Evolutionary conservation across 768 basidiomycete species (phyloP).

Genomic region (Suillus decipiens): DNA sequence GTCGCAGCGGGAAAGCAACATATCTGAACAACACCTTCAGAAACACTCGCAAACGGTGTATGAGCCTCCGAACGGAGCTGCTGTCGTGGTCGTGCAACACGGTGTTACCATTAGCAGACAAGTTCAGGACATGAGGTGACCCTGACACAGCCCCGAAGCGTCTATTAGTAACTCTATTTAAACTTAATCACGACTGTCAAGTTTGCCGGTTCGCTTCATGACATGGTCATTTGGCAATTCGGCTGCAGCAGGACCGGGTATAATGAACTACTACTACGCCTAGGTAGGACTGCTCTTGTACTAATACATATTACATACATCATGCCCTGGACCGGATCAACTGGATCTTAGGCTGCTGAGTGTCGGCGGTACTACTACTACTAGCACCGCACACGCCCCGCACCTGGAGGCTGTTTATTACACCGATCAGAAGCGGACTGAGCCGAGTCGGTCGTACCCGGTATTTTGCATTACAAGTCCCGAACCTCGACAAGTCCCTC

Average conservation of each 20-base stretch:
- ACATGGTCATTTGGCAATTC: neutral
- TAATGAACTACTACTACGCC: neutral
- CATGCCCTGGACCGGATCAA: neutral
- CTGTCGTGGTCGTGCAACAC: neutral
- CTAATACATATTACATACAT: neutral
- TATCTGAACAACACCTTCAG: neutral
- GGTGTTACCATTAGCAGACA: neutral
- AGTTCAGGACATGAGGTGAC: neutral
- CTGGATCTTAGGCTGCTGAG: neutral
- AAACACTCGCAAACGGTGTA: neutral
- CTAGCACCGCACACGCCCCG: neutral
- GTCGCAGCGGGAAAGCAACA: neutral
- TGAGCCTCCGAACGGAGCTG: neutral
- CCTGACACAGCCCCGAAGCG: neutral
- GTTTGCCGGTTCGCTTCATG: neutral
- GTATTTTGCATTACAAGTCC: neutral
- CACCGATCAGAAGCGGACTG: neutral
- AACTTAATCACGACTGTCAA: neutral
- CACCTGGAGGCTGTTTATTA: too few species aligned
- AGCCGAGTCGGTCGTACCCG: too few species aligned
- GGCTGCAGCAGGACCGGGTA: neutral
- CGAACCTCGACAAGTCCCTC: neutral
- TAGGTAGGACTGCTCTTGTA: neutral
- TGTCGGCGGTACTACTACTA: neutral
- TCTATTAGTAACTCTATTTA: neutral